A percentile compares a stretch with the other conserved stretches of the same genome.
phyloP scores from a whole-genome alignment of 1,284 basidiomycete species.

The Peniophora sp. region DNA sequence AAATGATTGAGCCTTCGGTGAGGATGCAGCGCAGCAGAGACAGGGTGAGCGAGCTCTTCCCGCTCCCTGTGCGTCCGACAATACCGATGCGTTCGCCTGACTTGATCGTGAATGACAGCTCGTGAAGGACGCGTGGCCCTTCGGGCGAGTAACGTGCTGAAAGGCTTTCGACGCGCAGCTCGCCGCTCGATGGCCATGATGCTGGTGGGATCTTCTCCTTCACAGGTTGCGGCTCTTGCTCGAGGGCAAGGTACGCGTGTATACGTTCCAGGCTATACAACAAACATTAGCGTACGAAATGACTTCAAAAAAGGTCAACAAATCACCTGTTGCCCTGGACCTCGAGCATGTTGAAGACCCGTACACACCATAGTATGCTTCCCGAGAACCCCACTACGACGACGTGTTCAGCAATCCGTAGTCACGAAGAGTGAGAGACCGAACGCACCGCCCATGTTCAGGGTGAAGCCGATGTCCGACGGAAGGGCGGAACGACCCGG shows the following conservation, averaged over 20 bases:
- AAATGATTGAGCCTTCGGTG: constrained; percentile 35
- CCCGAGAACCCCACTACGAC: constrained; percentile 41
- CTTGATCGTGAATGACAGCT: constrained; percentile 38
- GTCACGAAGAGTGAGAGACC: too few species aligned
- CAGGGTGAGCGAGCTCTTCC: constrained; percentile 47
- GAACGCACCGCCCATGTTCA: constrained; percentile 37
- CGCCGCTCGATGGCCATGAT: constrained; percentile 72
- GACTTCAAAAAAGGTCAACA: neutral
- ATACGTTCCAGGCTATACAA: constrained; percentile 61
- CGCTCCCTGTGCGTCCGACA: constrained; percentile 71
- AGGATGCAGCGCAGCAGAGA: constrained; percentile 33
- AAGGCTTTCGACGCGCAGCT: constrained; percentile 53
- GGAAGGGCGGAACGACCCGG: constrained; percentile 28
- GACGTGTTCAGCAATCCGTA: neutral
- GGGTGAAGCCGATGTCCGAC: constrained; percentile 40
- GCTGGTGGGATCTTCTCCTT: constrained; percentile 56
- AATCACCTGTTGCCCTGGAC: constrained; percentile 45
- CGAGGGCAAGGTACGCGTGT: constrained; percentile 62
- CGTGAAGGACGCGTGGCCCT: constrained; percentile 35
- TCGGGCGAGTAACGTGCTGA: constrained; percentile 46
- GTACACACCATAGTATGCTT: constrained; percentile 47
- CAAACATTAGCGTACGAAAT: neutral
- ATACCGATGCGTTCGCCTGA: constrained; percentile 46
- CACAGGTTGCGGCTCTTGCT: constrained; percentile 56
- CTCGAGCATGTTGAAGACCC: constrained; percentile 50